Base-by-base conservation (phyloP, 768 basidiomycete species). In the Mycena haematopus region DNA sequence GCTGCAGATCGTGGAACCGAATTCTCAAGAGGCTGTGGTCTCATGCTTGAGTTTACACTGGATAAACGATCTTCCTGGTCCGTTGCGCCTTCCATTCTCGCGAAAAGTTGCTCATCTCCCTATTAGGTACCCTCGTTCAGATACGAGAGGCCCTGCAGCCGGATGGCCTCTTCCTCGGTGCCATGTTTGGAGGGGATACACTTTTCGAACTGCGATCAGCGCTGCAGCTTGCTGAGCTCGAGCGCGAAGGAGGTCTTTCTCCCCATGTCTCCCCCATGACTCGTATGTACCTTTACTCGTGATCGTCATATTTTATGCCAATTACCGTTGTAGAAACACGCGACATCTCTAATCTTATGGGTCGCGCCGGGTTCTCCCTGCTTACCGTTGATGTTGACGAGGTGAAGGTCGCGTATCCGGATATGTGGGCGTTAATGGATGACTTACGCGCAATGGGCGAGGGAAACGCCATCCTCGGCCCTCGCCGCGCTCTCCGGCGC, bases 371-470 rank as follows among this genome's bases (percentile, higher is more conserved):
- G 14, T 97, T 99, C 75, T 92, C 90, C 0, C 79, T 97, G 22
- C 86, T 98, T 19, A 99, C 97, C 0, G 93, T 99, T 33, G 97
- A 99, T 70, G 86, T 91, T 36, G 97, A 99, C 71, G 97, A 99
- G 77, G 83, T 99, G 8, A 87, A 85, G 66, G 87, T 98, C 38
- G 84, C 84, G 8, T 99, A 98, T 71, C 97, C 97, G 0, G 91
- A 88, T 47, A 96, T 99, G 84, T 98, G 92, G 90, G 96, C 99
- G 71, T 84, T 99, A 15, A 81, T 99, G 75, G 87, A 95, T 58
- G 97, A 99, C 74, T 76, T 99, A n/a, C 83, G 86, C 54, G 88
- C 93, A 72, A 99, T 99, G 97, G 97, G 97, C 21, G 97, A 99
- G 73, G 87, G 86, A 52, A 99, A 97, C 72, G 94, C 95, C 13